Evolutionary conservation across 768 basidiomycete species (phyloP), one percentile per base, ranked within the genome.

Genomic region (Tulasnella sp.): DNA sequence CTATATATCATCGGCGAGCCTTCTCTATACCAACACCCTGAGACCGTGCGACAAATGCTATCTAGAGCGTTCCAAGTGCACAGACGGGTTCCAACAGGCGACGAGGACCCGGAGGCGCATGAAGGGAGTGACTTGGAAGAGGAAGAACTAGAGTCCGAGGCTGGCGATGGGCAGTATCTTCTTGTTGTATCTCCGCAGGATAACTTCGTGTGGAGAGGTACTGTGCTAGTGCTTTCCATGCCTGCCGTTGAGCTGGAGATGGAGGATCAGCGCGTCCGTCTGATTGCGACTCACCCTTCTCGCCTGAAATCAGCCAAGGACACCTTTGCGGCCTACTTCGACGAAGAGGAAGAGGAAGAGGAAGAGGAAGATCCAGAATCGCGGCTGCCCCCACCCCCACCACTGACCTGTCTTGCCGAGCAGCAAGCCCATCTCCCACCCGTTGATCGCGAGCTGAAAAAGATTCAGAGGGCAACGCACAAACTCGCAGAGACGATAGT

Each of bases 401-500:
- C 71, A n/a, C 69, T 79, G 8, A 67, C 68, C 65, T 79, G 65
- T 70, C 71, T 89, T 3, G 75, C 80, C 38, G 89, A 94, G 67
- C 81, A 84, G 53, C 90, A 93, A 68, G 91, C 96, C 1, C 96
- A 98, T 67, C 78, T 95, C 38, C 92, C 96, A 0, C 73, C 74
- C 27, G 88, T 99, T 63, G 94, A 95, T 67, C 80, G 84, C 49
- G 91, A 97, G 72, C 73, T 98, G 55, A 80, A 86, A 63, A 93
- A 90, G 71, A 97, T 97, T 61, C 80, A 81, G n/a, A 82, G 89
- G 24, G 86, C 91, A 3, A 88, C 89, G 19, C 91, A 87, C 67
- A 80, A 89, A 29, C 77, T 99, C 24, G 92, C 93, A 4, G 91
- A 97, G 70, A 87, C 86, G 5, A 93, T 97, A 65, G 85, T 96